These are phyloP conservation scores for Croton laevigatus DNA, from an alignment of 441 rosid species.

Conservation along the genomic window DNA sequence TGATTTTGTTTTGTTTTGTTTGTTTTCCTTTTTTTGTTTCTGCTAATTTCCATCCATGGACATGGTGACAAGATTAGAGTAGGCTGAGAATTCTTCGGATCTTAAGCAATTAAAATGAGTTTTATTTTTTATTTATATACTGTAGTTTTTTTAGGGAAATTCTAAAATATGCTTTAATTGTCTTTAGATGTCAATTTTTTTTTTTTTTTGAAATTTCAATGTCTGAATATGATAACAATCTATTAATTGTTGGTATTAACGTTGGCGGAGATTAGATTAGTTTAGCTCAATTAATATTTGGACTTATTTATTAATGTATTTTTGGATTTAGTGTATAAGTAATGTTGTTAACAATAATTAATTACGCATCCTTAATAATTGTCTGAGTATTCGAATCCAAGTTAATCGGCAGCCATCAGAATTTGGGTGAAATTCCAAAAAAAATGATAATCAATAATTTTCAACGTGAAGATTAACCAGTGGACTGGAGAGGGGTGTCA, in stretches of 20 bases:
- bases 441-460: no score
- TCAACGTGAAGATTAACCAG: no score
- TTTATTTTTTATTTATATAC: background rate
- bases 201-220: background rate
- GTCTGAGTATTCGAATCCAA: no score
- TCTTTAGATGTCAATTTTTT: no score
- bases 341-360: no score
- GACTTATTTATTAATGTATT: no score
- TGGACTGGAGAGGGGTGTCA: no score
- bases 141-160: background rate
- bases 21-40: conserved; percentile 16
- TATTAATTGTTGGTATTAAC: background rate
- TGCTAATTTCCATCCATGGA: conserved; percentile 15
- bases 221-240: background rate
- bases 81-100: conserved; percentile 53
- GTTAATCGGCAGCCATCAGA: no score
- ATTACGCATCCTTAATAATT: no score
- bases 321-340: no score
- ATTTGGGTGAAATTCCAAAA: no score
- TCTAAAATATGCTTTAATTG: background rate
- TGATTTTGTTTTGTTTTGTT: background rate
- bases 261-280: no score
- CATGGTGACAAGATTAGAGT: conserved; percentile 25
- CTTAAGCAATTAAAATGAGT: conserved; percentile 13
- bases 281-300: background rate